Conservation (phyloP, 2,329 filamentous ascomycete genomes). For the Xylariales sp. region DNA sequence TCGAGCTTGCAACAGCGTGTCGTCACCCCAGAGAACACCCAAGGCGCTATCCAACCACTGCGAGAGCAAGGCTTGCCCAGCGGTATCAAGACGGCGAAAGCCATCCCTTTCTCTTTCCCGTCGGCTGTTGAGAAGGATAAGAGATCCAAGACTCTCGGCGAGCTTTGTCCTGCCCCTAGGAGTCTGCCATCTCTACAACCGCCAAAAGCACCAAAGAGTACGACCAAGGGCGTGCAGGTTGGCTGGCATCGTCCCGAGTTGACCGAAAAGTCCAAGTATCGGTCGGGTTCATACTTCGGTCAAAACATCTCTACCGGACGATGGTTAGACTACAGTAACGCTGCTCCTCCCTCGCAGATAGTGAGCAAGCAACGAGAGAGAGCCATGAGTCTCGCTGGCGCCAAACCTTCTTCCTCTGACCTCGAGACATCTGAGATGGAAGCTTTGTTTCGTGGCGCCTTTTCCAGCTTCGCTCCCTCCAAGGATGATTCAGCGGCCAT, state of each 20-base stretch:
- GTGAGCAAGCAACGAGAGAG: conserved; percentile 66
- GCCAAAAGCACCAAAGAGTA: conserved; percentile 66
- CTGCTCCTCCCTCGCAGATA: conserved; percentile 48
- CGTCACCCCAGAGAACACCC: conserved; percentile 20
- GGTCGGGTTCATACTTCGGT: conserved; percentile 58
- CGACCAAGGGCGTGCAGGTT: conserved; percentile 56
- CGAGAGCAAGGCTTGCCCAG: conserved; percentile 66
- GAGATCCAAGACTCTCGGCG: conserved; percentile 61
- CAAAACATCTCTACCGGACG: conserved; percentile 62
- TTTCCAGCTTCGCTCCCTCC: conserved; percentile 74
- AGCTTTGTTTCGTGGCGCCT: conserved; percentile 68
- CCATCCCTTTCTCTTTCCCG: conserved; percentile 43
- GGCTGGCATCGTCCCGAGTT: conserved; percentile 51
- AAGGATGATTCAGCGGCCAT: conserved; percentile 70
- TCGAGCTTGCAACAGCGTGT: conserved; percentile 68
- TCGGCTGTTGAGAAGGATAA: conserved; percentile 42
- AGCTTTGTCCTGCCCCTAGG: conserved; percentile 66
- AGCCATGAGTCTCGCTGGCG: conserved; percentile 61
- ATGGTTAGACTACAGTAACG: conserved; percentile 67
- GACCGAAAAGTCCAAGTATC: conserved; percentile 50
- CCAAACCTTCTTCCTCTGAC: conserved; percentile 51
- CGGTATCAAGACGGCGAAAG: conserved; percentile 66
- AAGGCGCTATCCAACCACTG: conserved; percentile 37
- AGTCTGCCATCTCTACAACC: conserved; percentile 62
- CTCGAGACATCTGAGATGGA: conserved; percentile 65